These are phyloP conservation scores for Moricandia arvensis DNA, from an alignment of 345 rosid species.

Conservation along the genomic window DNA sequence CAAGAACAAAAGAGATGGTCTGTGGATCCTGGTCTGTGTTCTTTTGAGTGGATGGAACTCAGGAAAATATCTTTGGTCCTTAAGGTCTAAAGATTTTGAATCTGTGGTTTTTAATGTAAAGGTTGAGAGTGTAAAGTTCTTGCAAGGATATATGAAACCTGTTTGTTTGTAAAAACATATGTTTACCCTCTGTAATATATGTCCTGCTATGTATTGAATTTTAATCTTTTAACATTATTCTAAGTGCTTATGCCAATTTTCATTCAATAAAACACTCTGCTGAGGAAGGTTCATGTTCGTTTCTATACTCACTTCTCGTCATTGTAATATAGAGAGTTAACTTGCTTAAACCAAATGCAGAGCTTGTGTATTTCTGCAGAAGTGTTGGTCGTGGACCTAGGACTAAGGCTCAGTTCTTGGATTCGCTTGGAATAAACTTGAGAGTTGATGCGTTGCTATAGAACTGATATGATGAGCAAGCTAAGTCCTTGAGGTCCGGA, in stretches of 20 bases:
- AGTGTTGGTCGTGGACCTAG: conserved; percentile 81
- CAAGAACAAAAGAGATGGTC: conserved; percentile 22
- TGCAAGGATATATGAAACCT: background rate
- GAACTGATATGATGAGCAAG: conserved; percentile 75
- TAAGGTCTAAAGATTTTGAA: conserved; percentile 30
- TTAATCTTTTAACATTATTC: conserved; percentile 2
- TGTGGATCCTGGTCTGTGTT: conserved; percentile 23
- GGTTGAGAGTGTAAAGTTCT: conserved; percentile 34
- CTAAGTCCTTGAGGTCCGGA: conserved; percentile 71
- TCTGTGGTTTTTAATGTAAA: conserved; percentile 20
- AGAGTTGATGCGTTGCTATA: conserved; percentile 75
- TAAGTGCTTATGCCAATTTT: conserved; percentile 90
- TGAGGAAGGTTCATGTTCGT: conserved; percentile 74
- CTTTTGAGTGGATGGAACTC: conserved; percentile 20
- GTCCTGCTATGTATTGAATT: background rate
- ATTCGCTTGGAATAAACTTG: conserved; percentile 86
- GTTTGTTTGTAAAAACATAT: conserved; percentile 8
- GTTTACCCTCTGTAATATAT: conserved; percentile 2
- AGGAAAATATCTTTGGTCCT: conserved; percentile 27
- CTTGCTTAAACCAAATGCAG: background rate
- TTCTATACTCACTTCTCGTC: background rate
- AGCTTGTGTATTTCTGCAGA: conserved; percentile 45
- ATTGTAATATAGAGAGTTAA: background rate
- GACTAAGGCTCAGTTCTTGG: conserved; percentile 82
- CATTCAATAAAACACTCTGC: conserved; percentile 71